Evolutionary conservation across 163 green algal genomes (phyloP).

Genomic region (Prototheca wickerhamii): DNA sequence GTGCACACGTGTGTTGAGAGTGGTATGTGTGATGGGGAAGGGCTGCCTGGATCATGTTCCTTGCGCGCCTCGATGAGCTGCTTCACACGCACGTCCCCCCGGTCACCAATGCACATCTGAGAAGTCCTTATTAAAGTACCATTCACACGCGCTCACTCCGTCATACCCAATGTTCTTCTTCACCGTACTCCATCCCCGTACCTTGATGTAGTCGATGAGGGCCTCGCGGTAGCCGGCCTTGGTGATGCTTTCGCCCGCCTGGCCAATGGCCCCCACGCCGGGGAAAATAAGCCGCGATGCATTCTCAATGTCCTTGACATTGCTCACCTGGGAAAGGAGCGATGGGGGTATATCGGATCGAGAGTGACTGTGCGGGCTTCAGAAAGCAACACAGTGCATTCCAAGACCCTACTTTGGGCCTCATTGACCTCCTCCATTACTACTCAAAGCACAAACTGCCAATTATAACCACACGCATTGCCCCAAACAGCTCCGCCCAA

Average conservation of each 20-base stretch:
- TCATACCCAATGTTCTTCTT: background rate
- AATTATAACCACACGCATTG: background rate
- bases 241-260: constrained; percentile 77
- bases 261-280: constrained; percentile 86
- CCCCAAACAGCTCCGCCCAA: background rate
- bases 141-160: too few species aligned
- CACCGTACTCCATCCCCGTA: constrained; percentile 2
- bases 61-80: too few species aligned
- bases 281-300: constrained; percentile 89
- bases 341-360: background rate
- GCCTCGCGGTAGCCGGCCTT: constrained; percentile 58
- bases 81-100: too few species aligned
- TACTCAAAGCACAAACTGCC: too few species aligned
- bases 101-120: too few species aligned
- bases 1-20: background rate
- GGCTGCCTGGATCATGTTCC: background rate
- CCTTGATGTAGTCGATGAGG: constrained; percentile 83
- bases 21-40: background rate
- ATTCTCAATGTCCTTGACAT: constrained; percentile 61
- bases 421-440: too few species aligned
- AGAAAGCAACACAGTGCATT: background rate
- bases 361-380: background rate
- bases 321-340: constrained; percentile 44
- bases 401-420: background rate
- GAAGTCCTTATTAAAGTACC: too few species aligned